Evolutionary conservation across 2,329 filamentous ascomycete species (phyloP).

Genomic region (Alternaria longipes): DNA sequence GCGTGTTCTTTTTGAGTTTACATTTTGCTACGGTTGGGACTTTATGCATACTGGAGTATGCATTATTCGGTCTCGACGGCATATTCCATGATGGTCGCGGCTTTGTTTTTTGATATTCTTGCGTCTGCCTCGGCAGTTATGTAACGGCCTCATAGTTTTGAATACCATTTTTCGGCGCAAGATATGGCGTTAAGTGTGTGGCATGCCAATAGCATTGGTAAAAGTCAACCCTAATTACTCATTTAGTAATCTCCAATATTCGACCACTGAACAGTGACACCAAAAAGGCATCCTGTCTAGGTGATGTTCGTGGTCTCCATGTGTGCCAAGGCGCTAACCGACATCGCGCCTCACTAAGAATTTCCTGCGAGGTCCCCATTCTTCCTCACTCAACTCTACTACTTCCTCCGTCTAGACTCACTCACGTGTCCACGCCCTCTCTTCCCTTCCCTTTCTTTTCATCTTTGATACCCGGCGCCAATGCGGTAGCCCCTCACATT

Average conservation of each 20-base stretch:
- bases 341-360: constrained; percentile 10
- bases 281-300: background rate
- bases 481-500: constrained; percentile 41
- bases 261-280: background rate
- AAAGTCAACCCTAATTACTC: constrained; percentile 10
- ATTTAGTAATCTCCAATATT: background rate
- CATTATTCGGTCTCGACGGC: constrained; percentile 38
- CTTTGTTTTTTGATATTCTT: constrained; percentile 26
- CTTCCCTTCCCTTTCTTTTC: constrained; percentile 14
- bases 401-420: constrained; percentile 9
- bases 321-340: constrained; percentile 13
- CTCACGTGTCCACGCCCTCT: constrained; percentile 17
- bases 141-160: constrained; percentile 10
- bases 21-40: constrained; percentile 20
- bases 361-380: constrained; percentile 18
- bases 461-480: constrained; percentile 16
- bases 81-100: constrained; percentile 19
- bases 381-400: constrained; percentile 19
- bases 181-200: constrained; percentile 17
- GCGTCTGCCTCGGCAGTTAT: constrained; percentile 25
- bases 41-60: constrained; percentile 13
- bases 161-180: constrained; percentile 19
- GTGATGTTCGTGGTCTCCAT: background rate
- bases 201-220: constrained; percentile 24
- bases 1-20: constrained; percentile 22